Evolutionary conservation across 2,329 filamentous ascomycete genomes (phyloP).

Genomic region (Colletotrichum cuscutae): DNA sequence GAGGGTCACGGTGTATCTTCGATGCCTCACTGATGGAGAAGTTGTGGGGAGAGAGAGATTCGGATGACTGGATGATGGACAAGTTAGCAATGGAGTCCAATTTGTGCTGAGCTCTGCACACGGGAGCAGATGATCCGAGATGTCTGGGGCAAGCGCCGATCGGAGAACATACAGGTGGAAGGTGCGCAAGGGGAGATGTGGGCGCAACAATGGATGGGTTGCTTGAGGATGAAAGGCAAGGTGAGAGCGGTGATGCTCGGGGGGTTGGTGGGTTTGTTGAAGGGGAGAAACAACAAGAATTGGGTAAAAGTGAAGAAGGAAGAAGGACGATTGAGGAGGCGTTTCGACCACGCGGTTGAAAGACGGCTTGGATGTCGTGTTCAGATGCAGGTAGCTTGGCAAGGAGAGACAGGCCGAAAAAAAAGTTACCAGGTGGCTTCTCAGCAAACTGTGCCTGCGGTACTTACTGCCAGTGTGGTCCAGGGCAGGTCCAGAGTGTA

Average conservation of each 20-base stretch:
- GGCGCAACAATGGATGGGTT: constrained; percentile 22
- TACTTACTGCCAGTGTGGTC: constrained; percentile 46
- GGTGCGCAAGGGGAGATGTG: constrained; percentile 16
- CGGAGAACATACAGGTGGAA: constrained; percentile 19
- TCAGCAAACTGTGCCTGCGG: constrained; percentile 41
- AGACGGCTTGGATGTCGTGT: constrained; percentile 34
- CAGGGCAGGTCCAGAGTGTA: background rate
- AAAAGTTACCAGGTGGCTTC: constrained; percentile 36
- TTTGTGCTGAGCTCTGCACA: constrained; percentile 6
- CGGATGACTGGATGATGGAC: background rate
- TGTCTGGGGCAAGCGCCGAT: constrained; percentile 4
- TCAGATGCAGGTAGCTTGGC: constrained; percentile 32
- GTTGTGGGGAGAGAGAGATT: background rate
- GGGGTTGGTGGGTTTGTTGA: constrained; percentile 2
- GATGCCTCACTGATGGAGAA: constrained; percentile 5
- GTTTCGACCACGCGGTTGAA: constrained; percentile 32
- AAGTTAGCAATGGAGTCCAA: constrained; percentile 9
- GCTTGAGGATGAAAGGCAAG: constrained; percentile 36
- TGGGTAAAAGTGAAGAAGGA: constrained; percentile 23
- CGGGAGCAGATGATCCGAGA: constrained; percentile 8
- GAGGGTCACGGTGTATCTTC: background rate
- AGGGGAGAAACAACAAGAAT: background rate
- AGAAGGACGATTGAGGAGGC: constrained; percentile 34
- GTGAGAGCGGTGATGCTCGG: constrained; percentile 18
- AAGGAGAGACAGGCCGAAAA: constrained; percentile 25